Evolutionary conservation across 179 eudicot genomes (phyloP), one percentile per base, ranked within the genome.

Genomic region (Patellifolia procumbens): DNA sequence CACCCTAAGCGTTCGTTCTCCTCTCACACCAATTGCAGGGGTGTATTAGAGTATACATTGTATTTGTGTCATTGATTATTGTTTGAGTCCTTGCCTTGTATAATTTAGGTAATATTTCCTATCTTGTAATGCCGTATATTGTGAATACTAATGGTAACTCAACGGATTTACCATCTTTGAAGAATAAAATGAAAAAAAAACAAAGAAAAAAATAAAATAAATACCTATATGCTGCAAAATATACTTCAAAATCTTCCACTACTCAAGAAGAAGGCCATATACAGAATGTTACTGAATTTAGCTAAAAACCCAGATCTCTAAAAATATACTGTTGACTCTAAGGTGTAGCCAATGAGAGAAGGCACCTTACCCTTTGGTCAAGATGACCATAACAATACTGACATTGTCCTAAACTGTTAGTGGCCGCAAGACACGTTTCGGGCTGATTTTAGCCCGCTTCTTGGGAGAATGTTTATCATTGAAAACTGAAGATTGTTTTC

Each of bases 401-500:
- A 16, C 19, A 48, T 7, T 48, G 16, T 59, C 34, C 51, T 61
- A 74, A 63, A 73, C 81, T 53, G 49, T 66, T 28, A 78, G 73
- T 12, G 82, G 49, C 42, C 29, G 58, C 31, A 62, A 60, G 16
- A 65, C 43, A 26, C 71, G 76, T 37, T 70, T 78, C 1, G 75
- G 78, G 61, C 77, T 62, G 24, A 77, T 20, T 62, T 81, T 81
- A 12, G 46, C 32, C 1, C 61, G 56, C 34, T 81, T 81, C 66
- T 69, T 78, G 55, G 76, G 81, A 55, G 79, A 82, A 6, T 49
- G 71, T 63, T 34, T 72, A 39, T 15, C 28, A 1, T 58, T 31
- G 24, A 11, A 19, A 39, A 26, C 9, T 56, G 82, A 59, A 51
- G 52, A 43, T 58, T 37, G 81, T 59, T 79, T 86, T 22, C 75